Evolutionary conservation across 2,329 filamentous ascomycete species (phyloP), one percentile per base, ranked within the genome.

Genomic region (Trichophyton schoenleinii): DNA sequence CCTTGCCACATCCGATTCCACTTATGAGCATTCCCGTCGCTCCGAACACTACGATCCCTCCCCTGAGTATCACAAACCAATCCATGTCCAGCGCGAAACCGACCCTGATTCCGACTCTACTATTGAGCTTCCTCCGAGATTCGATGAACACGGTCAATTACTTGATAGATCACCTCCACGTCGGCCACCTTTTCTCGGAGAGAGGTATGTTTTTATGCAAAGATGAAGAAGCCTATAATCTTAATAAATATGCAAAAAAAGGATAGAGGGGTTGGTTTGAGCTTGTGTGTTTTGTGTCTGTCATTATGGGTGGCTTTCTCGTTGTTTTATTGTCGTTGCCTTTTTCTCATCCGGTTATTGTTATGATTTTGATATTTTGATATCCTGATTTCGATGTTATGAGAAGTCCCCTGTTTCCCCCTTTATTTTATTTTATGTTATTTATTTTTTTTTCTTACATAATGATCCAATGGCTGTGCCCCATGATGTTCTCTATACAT

Each of bases 91-190:
- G 22, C 22, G 49, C 15, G 49, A 53, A 53, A 31, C 49, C 28
- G 49, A 53, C 13, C 22, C 64, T 11, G 66, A 68, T 38, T 72
- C 70, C 4, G 71, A 72, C 58, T 64, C 65, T 7, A 73, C 70
- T 2, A 64, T 72, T 28, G 71, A 73, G n/a, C 62, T 74, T 11
- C 70, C 71, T 1, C 62, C 68, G 5, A 67, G 71, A 0, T 73
- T 74, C 63, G 71, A 73, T 61, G 63, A 68, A 42, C 64, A 69
- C n/a, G 72, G 71, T 7, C 62, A 66, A 9, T 20, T 41, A 18
- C 18, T 53, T 34, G 22, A 53, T 31, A 53, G 9, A 6, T 22
- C 49, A 18, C 13, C 22, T 4, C n/a, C 13, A 31, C 11, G 7
- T 25, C 20, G 11, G 22, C 22, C 49, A 53, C 22, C 49, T 7